A percentile compares a stretch with the other conserved stretches of the same genome.
phyloP scores from a whole-genome alignment of 202 grass and related monocot genomes.

The Eragrostis tef region DNA sequence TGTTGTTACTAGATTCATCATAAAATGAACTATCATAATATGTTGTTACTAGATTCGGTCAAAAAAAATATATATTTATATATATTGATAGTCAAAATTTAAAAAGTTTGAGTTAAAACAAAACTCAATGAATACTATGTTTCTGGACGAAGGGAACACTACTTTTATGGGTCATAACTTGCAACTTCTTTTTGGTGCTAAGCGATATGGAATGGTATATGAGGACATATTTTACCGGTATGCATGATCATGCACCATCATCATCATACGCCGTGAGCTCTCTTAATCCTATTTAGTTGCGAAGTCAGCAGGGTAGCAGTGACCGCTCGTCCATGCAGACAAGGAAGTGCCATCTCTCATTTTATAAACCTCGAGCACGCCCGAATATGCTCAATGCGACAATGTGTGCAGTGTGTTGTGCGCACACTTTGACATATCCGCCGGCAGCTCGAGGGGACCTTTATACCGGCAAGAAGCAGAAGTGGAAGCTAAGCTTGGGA shows the following conservation, averaged over 20 bases:
- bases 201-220: no score
- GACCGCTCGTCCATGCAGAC: conserved; percentile 49
- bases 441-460: conserved; percentile 30
- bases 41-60: no score
- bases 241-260: conserved; percentile 18
- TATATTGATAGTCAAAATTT: no score
- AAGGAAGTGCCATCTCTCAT: conserved; percentile 48
- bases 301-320: conserved; percentile 35
- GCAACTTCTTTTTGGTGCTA: neutral
- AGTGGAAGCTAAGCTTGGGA: conserved; percentile 49
- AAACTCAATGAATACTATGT: no score
- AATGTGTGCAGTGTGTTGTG: neutral
- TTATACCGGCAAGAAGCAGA: conserved; percentile 23
- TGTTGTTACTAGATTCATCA: no score
- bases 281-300: conserved; percentile 37
- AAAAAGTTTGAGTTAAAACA: no score
- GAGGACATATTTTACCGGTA: neutral
- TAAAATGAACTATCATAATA: no score
- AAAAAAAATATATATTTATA: no score
- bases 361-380: conserved; percentile 5
- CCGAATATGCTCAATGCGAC: conserved; percentile 1
- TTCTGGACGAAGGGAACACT: no score
- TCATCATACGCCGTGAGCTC: neutral
- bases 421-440: conserved; percentile 19
- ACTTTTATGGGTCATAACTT: neutral